Evolutionary conservation across 2,329 filamentous ascomycete species (phyloP), one percentile per base, ranked within the genome.

Genomic region (Pseudocercospora fijiensis): DNA sequence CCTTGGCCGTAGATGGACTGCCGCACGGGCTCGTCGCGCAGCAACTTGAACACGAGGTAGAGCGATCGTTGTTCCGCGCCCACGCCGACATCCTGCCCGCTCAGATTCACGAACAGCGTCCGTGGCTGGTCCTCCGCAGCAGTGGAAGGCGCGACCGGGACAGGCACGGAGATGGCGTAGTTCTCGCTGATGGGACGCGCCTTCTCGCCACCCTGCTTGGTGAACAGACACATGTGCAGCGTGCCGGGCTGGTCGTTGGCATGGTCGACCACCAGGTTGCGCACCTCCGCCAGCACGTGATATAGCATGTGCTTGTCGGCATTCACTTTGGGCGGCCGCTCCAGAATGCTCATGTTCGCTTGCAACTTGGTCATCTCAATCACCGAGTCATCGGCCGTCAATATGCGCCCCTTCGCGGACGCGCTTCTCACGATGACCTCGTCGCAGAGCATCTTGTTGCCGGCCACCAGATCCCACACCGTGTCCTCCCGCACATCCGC

Each of bases 401-500:
- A 79, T 27, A 98, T 88, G 52, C 93, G 87, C 8, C 95, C 95
- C 28, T 90, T 86, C 74, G 93, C 88, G 20, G 84, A 85, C 1
- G 95, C 92, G 77, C 96, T 95, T 28, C 95, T 88, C 64, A 99
- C 95, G 75, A 99, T 96, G 55, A 99, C 90, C 75, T 98, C 93
- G 57, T 92, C 92, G 65, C 88, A 92, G 60, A 97, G 89, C 72
- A 98, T 85, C 79, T 97, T 98, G 79, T 99, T 99, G 51, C 94
- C 94, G 49, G 85, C 87, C 2, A 98, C 94, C 57, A 99, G 81
- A 72, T 97, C 92, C 95, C 96, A 99, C 0, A 99, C 92, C 0
- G 92, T 96, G 76, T 90, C 89, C 75, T 97, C 91, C 64, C 95
- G 88, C 65, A 98, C 81, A 41, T 80, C 82, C n/a, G 86, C 82